A percentile compares a stretch with the other conserved stretches of the same genome.
Evolutionary conservation across 345 rosid genomes (phyloP).

Genomic region (Populus ilicifolia): DNA sequence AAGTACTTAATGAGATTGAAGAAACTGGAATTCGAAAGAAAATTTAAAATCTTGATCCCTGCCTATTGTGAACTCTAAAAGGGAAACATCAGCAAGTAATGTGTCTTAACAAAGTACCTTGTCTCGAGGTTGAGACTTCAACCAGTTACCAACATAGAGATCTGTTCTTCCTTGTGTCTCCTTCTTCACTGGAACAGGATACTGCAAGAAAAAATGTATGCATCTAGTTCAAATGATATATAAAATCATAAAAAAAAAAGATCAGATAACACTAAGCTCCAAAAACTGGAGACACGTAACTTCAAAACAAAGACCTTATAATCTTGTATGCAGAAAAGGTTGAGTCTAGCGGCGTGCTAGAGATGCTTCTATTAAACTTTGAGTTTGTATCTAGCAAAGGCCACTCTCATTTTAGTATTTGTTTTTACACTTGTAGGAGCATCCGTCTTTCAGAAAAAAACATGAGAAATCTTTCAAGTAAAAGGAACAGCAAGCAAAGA

Average conservation of each 20-base stretch:
- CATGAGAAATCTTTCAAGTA: no score
- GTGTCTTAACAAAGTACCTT: conserved; percentile 46
- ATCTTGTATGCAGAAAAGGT: no score
- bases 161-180: conserved; percentile 91
- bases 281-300: no score
- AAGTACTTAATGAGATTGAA: conserved; percentile 2
- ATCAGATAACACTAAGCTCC: no score
- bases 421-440: no score
- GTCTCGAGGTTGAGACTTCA: conserved; percentile 74
- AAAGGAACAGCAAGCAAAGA: no score
- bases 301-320: no score
- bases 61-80: neutral
- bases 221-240: neutral
- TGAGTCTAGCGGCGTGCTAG: no score
- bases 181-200: conserved; percentile 76
- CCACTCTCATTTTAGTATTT: no score
- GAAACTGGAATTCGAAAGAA: neutral
- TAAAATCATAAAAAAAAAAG: neutral
- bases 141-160: conserved; percentile 75
- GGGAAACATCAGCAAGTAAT: neutral
- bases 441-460: no score
- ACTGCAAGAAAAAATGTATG: conserved; percentile 33
- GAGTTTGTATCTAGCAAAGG: no score
- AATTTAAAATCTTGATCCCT: neutral
- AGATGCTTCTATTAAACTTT: no score